Evolutionary conservation across 768 basidiomycete genomes (phyloP), one percentile per base, ranked within the genome.

Genomic region (Termitomyces eurrhizus): DNA sequence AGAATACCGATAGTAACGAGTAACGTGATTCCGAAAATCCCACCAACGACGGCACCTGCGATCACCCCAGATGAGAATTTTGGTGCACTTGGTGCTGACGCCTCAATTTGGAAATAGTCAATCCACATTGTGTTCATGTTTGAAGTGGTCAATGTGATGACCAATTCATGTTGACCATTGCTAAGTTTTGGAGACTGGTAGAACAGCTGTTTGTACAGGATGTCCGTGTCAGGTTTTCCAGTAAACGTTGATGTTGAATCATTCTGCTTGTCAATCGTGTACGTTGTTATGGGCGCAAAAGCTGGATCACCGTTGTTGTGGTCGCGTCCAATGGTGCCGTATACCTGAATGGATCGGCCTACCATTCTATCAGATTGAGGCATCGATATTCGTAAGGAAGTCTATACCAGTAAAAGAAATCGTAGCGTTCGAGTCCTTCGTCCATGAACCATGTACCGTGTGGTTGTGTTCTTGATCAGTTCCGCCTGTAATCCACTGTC

Each of bases 291-390:
- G 36, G 64, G 61, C 3, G 61, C 57, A 50, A 53, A 65, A 32
- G 55, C 37, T 12, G 61, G 45, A 56, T 59, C 58, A 9, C 58
- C 64, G 26, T 59, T 59, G 32, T 57, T 54, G 16, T 59, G 44
- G 37, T 59, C 61, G 21, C 42, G 49, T 26, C 61, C 61, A 32
- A 65, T 62, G n/a, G 55, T 65, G 11, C 64, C 61, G 42, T 62
- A 65, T 16, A 65, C 64, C 32, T 44, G 42, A 9, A 65, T 60
- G 4, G 61, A 62, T 33, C 14, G 45, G 12, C 64, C 64, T 62
- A 26, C 5, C 41, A 33, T 21, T n/a, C 2, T 16, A 51, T 58
- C 36, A 51, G 49, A 7, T 58, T 13, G 11, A 14, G 32, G 2
- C 8, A 21, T 41, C 18, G 42, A 45, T 21, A 11, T 6, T 45